These are phyloP conservation scores for Sphaerulina vaccinii DNA, from an alignment of 2,329 filamentous ascomycete genomes.

Conservation along the genomic window DNA sequence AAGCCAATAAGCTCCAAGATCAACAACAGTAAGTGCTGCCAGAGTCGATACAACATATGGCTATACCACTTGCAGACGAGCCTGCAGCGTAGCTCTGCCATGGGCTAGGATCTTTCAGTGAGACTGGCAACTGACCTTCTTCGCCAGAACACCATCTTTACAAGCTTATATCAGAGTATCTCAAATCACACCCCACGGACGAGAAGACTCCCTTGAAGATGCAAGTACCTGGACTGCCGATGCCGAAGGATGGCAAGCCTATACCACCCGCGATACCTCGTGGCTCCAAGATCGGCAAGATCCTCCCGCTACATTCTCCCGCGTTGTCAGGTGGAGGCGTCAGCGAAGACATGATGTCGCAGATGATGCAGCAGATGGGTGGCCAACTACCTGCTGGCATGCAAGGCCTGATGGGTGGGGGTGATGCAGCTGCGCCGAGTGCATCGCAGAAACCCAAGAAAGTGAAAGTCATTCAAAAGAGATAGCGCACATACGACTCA, in stretches of 20 bases:
- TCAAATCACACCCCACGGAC: constrained; percentile 75
- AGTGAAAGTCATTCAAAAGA: constrained; percentile 36
- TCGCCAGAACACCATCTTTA: constrained; percentile 83
- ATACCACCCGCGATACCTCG: constrained; percentile 66
- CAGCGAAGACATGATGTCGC: constrained; percentile 89
- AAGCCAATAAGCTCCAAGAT: constrained; percentile 51
- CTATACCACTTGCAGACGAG: neutral
- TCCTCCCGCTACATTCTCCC: constrained; percentile 82
- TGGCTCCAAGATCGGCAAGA: constrained; percentile 85
- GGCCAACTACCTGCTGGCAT: constrained; percentile 35
- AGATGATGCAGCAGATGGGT: constrained; percentile 92
- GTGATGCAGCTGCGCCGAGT: constrained; percentile 16
- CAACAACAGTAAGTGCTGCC: constrained; percentile 59
- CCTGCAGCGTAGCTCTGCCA: neutral
- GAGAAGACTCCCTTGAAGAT: constrained; percentile 69
- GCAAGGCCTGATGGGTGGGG: constrained; percentile 32
- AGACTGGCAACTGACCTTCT: constrained; percentile 9
- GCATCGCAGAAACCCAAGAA: constrained; percentile 30
- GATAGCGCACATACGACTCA: constrained; percentile 18
- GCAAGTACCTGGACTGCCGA: constrained; percentile 70
- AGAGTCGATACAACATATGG: neutral
- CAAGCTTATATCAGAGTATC: constrained; percentile 71
- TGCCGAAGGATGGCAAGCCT: constrained; percentile 53
- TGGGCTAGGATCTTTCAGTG: neutral
- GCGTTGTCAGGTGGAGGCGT: constrained; percentile 91